Percentiles rank a stretch among this genome's conserved stretches.
phyloP scores from a whole-genome alignment of 2,329 filamentous ascomycete genomes.

The Ceratocystis destructans region DNA sequence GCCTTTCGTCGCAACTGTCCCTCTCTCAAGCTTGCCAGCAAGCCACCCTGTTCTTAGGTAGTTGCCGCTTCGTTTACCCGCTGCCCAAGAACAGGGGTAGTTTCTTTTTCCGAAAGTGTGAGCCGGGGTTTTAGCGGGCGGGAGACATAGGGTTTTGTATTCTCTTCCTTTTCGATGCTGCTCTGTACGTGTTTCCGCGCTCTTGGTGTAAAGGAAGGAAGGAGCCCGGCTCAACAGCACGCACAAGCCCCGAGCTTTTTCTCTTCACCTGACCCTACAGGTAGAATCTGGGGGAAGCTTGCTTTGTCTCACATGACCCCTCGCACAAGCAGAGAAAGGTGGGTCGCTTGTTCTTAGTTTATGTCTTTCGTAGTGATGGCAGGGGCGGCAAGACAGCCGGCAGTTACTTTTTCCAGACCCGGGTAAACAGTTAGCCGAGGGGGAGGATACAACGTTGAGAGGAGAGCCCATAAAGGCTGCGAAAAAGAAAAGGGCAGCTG shows the following conservation, averaged over 20 bases:
- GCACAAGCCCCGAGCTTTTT: too few species aligned
- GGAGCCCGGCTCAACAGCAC: too few species aligned
- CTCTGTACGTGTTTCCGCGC: background rate
- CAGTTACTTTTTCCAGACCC: slow-evolving; percentile 3
- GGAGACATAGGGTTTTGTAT: background rate
- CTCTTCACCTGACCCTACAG: too few species aligned
- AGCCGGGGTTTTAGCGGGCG: background rate
- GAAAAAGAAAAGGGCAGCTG: background rate
- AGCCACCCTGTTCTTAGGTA: background rate
- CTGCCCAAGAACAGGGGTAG: background rate
- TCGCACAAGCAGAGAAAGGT: too few species aligned
- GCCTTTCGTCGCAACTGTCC: background rate
- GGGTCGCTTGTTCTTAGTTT: too few species aligned
- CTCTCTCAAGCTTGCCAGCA: background rate
- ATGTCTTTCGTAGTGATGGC: background rate
- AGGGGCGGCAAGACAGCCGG: slow-evolving; percentile 5
- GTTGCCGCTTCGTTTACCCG: slow-evolving; percentile 7
- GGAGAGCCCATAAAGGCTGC: background rate
- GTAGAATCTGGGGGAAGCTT: too few species aligned
- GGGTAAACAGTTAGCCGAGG: slow-evolving; percentile 5
- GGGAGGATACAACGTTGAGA: too few species aligned
- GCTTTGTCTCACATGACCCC: too few species aligned
- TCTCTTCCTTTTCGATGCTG: background rate
- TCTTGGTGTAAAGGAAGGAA: too few species aligned
- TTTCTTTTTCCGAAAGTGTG: slow-evolving; percentile 8